Percentiles rank a stretch among this genome's conserved stretches.
These are phyloP conservation scores for Suhomyces xylopsoci DNA, from an alignment of 805 yeast genomes.

Conservation along the genomic window DNA sequence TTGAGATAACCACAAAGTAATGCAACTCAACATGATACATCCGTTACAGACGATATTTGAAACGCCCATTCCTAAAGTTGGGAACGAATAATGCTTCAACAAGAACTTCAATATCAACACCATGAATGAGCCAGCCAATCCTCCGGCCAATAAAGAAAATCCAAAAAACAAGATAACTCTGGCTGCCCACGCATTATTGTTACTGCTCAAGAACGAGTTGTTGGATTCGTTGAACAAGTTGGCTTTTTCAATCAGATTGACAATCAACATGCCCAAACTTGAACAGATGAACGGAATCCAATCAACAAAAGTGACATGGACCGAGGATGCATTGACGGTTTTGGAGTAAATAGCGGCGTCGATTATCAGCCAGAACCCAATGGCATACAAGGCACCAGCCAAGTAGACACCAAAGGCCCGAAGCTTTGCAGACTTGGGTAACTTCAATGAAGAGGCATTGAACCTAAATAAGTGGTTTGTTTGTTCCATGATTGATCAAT, in stretches of 20 bases:
- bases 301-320: constrained; percentile 88
- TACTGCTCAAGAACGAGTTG: constrained; percentile 38
- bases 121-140: constrained; percentile 87
- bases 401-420: constrained; percentile 73
- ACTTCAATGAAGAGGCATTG: constrained; percentile 47
- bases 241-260: constrained; percentile 68
- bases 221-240: constrained; percentile 46
- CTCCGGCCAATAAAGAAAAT: constrained; percentile 89
- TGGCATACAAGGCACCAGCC: constrained; percentile 74
- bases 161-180: constrained; percentile 87
- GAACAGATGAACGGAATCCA: constrained; percentile 94
- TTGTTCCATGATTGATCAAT: constrained; percentile 31
- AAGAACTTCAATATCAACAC: constrained; percentile 83
- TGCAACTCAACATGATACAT: constrained; percentile 83
- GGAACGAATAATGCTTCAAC: constrained; percentile 73
- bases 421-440: constrained; percentile 69
- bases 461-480: constrained; percentile 61
- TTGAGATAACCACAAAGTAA: constrained; percentile 88
- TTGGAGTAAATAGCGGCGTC: constrained; percentile 87
- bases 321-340: constrained; percentile 78
- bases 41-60: constrained; percentile 80
- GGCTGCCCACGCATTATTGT: constrained; percentile 85
- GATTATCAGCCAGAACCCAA: constrained; percentile 85
- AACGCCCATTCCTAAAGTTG: constrained; percentile 92
- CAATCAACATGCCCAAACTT: constrained; percentile 82